Evolutionary conservation across 1,284 basidiomycete genomes (phyloP).

Genomic region (Ustilago esculenta): DNA sequence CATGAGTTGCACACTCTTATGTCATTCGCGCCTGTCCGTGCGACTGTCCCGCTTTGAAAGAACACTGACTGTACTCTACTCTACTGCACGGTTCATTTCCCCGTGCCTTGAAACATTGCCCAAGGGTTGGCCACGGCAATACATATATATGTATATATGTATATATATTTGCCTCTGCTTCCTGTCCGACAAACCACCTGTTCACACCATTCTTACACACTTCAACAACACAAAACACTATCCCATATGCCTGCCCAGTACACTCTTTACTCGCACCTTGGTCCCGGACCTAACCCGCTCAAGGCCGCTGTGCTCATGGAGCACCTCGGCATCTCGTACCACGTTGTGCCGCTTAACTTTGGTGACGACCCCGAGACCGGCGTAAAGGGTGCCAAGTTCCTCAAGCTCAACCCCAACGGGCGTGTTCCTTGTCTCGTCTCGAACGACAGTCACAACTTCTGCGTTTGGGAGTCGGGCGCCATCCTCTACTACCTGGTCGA

Average conservation of each 20-base stretch:
- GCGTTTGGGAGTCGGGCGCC: slow-evolving; percentile 58
- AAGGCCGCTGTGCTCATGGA: slow-evolving; percentile 59
- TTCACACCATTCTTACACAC: background rate
- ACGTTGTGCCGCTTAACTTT: slow-evolving; percentile 52
- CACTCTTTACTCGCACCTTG: slow-evolving; percentile 58
- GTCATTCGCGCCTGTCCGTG: too few relatives aligned
- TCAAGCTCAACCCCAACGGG: slow-evolving; percentile 58
- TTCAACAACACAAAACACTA: background rate
- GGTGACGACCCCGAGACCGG: slow-evolving; percentile 55
- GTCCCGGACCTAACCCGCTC: slow-evolving; percentile 58
- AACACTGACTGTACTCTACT: too few relatives aligned
- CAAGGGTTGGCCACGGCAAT: background rate
- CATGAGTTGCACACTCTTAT: too few relatives aligned
- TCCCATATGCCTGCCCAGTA: slow-evolving; percentile 42
- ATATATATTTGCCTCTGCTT: too few relatives aligned
- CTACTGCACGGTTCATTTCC: too few relatives aligned
- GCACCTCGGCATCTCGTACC: slow-evolving; percentile 56
- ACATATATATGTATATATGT: background rate
- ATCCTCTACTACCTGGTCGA: slow-evolving; percentile 58
- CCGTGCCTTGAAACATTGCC: background rate
- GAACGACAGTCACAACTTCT: slow-evolving; percentile 53
- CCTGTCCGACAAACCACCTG: too few relatives aligned
- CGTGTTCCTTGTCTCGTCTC: slow-evolving; percentile 58
- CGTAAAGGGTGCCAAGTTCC: slow-evolving; percentile 58
- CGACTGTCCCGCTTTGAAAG: too few relatives aligned